Evolutionary conservation across 225 moss, liverwort and hornwort species (phyloP).

Genomic region (Ulota crispa): DNA sequence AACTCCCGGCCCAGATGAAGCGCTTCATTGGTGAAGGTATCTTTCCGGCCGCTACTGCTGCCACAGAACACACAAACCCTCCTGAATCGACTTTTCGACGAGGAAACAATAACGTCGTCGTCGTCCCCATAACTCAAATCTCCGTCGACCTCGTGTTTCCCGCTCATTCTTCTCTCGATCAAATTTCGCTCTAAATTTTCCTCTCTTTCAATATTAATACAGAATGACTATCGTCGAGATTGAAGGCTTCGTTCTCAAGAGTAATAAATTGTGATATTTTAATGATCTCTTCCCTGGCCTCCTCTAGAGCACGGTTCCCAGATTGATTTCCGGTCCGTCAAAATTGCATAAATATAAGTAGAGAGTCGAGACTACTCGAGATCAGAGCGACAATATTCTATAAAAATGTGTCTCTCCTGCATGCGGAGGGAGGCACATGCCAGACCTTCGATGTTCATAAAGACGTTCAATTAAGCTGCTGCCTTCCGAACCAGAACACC

Average conservation of each 20-base stretch:
- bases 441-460: neutral
- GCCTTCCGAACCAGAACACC: neutral
- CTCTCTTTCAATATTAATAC: neutral
- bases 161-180: constrained; percentile 6
- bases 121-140: neutral
- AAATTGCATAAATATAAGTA: neutral
- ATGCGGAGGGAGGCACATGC: neutral
- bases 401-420: neutral
- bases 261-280: neutral
- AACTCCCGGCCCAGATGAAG: constrained; percentile 35
- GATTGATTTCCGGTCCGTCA: neutral
- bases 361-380: neutral
- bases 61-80: constrained; percentile 48
- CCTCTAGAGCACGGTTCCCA: neutral
- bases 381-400: neutral
- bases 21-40: constrained; percentile 40
- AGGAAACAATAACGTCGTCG: neutral
- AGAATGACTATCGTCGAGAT: too few relatives aligned
- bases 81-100: constrained; percentile 27
- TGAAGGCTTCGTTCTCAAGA: neutral
- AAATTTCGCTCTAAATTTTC: neutral
- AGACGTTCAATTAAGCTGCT: neutral
- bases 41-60: constrained; percentile 45
- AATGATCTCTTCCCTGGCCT: neutral
- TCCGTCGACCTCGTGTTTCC: neutral